Evolutionary conservation across 257 asterid genomes (phyloP).

Genomic region (Solanum sejunctum): DNA sequence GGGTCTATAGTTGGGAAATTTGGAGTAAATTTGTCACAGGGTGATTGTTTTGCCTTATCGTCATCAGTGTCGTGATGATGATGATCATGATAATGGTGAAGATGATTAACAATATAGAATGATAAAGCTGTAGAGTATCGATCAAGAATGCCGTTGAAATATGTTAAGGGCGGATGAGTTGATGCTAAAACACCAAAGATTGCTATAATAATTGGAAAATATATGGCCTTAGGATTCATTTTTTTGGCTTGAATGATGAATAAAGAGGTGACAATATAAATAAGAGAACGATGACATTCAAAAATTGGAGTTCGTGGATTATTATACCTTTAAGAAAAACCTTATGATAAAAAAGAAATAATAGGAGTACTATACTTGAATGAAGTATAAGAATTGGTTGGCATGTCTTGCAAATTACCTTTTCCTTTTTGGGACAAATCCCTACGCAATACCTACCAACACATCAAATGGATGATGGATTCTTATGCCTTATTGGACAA

Average conservation of each 20-base stretch:
- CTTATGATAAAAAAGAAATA: background rate
- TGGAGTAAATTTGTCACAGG: constrained; percentile 57
- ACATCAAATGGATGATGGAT: background rate
- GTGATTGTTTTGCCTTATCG: constrained; percentile 2
- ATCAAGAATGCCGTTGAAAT: constrained; percentile 1
- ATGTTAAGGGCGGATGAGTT: constrained; percentile 10
- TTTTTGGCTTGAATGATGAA: background rate
- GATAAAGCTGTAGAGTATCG: background rate
- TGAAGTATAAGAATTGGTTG: constrained; percentile 1
- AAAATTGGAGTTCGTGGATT: background rate
- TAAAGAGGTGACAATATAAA: background rate
- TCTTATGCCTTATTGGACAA: background rate
- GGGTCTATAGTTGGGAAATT: constrained; percentile 62
- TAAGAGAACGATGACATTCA: background rate
- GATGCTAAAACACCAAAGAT: constrained; percentile 40
- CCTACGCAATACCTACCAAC: background rate
- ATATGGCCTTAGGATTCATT: constrained; percentile 31
- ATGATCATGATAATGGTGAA: background rate
- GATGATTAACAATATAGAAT: background rate
- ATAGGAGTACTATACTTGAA: background rate
- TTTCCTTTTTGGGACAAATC: background rate
- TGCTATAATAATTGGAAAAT: constrained; percentile 29
- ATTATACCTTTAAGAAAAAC: background rate
- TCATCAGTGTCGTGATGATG: constrained; percentile 16
- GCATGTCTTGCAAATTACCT: constrained; percentile 10